Percentiles rank a stretch among this genome's conserved stretches.
Evolutionary conservation across 83 land plant genomes (phyloP).

Genomic region (Larix sibirica): DNA sequence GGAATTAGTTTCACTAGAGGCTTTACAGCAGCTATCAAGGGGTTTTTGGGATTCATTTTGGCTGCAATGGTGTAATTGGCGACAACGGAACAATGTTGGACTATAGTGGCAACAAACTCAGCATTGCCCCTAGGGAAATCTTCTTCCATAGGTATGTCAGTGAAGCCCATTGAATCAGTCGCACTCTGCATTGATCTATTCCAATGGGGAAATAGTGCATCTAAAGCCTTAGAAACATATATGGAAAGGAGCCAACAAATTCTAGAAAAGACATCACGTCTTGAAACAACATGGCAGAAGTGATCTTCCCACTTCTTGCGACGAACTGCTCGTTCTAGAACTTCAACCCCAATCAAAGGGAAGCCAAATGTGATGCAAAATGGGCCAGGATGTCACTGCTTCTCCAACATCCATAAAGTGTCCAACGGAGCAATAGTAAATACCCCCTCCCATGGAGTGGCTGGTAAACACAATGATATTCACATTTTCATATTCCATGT

Average conservation of each 20-base stretch:
- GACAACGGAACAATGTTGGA: constrained; percentile 32
- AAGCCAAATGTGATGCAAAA: constrained; percentile 63
- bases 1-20: too few species aligned
- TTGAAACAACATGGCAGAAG: constrained; percentile 49
- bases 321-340: constrained; percentile 19
- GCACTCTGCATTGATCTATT: background rate
- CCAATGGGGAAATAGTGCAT: constrained; percentile 12
- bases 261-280: constrained; percentile 50
- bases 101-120: constrained; percentile 16
- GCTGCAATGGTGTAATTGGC: constrained; percentile 29
- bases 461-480: too few species aligned
- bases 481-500: background rate
- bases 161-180: background rate
- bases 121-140: background rate
- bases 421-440: too few species aligned
- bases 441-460: too few species aligned
- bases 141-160: background rate
- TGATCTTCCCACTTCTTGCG: constrained; percentile 43
- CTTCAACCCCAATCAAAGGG: constrained; percentile 55
- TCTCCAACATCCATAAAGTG: too few species aligned
- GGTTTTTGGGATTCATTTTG: too few species aligned
- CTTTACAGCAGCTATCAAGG: too few species aligned
- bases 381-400: too few species aligned
- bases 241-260: constrained; percentile 37
- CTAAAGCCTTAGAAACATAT: constrained; percentile 24